Evolutionary conservation across 352 stramenopile genomes (phyloP).

Genomic region (Pythium phragmiticola): DNA sequence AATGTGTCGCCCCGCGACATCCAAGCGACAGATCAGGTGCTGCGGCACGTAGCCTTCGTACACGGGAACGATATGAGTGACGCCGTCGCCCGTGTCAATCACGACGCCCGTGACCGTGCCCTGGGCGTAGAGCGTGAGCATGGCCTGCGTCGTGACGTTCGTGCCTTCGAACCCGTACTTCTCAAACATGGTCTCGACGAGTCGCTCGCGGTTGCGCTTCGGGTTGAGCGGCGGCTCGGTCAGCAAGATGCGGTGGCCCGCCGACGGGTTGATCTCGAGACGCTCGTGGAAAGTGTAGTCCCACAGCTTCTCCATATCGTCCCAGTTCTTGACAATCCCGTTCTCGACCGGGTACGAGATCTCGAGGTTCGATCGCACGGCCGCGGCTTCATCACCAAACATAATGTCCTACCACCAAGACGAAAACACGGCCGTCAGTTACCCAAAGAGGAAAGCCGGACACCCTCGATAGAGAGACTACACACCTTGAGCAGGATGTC

Average conservation of each 20-base stretch:
- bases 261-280: slow-evolving; percentile 62
- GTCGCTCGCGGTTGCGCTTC: slow-evolving; percentile 89
- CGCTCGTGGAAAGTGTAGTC: slow-evolving; percentile 96
- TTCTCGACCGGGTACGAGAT: slow-evolving; percentile 94
- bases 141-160: slow-evolving; percentile 92
- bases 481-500: slow-evolving; percentile 83
- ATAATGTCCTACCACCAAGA: slow-evolving; percentile 85
- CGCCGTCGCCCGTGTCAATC: slow-evolving; percentile 92
- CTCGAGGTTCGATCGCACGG: slow-evolving; percentile 88
- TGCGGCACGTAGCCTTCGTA: slow-evolving; percentile 75
- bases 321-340: slow-evolving; percentile 96
- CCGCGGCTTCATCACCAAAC: slow-evolving; percentile 92
- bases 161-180: slow-evolving; percentile 90
- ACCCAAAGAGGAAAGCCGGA: background rate
- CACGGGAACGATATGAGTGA: slow-evolving; percentile 91
- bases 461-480: background rate
- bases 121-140: slow-evolving; percentile 93
- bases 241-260: slow-evolving; percentile 87
- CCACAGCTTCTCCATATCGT: slow-evolving; percentile 97
- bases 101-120: slow-evolving; percentile 90
- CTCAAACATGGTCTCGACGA: slow-evolving; percentile 93
- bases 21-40: slow-evolving; percentile 89
- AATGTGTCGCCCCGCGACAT: slow-evolving; percentile 92
- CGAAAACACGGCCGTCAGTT: background rate
- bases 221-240: slow-evolving; percentile 93